phyloP scores from a whole-genome alignment of 306 rosid genomes.

The Medicago truncatula region MtrunA17r5.0-ANR NC_053042.1:39334501-39335000 shows the following conservation, averaged over 20 bases:
- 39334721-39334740: background rate
- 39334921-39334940: background rate
- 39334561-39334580: background rate
- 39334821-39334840: conserved; percentile 2
- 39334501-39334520: background rate
- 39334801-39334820: conserved; percentile 8
- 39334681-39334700: background rate
- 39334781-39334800: conserved; percentile 4
- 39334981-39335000: conserved; percentile 27
- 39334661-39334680: background rate
- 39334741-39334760: background rate
- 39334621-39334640: conserved; percentile 8
- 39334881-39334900: conserved; percentile 6
- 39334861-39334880: background rate
- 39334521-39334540: background rate
- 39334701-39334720: conserved; percentile 3
- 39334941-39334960: background rate
- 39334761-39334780: conserved; percentile 10
- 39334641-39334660: background rate
- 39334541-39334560: background rate
- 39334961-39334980: conserved; percentile 14
- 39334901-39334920: conserved; percentile 12
- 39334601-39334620: background rate
- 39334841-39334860: background rate
- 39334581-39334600: conserved; percentile 2